Base-by-base conservation (phyloP, 78 protist species). In the Dictyostelium intermedium region DNA sequence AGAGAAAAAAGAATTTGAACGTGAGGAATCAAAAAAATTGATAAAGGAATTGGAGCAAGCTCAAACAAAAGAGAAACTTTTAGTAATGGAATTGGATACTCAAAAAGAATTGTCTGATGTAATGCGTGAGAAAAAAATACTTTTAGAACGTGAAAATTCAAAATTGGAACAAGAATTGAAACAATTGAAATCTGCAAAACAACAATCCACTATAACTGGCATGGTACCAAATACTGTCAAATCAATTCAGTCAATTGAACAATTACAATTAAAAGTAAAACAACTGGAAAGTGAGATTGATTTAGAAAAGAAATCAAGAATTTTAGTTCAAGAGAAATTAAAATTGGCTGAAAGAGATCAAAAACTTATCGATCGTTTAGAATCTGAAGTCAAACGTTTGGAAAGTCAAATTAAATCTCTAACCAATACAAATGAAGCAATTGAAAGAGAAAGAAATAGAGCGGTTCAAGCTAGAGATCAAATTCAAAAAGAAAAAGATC, bases 211-310 rank as follows among this genome's bases (percentile, higher is more conserved):
- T 3, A 70, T 70, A 2, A 30, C 27, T 20, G 66, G 66, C 20
- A 20, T 56, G 0, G 66, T 56, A 20, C 53, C 50, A 23, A 43
- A 25, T 16, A 77, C 74, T 53, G 85, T 81, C 0, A 34, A 50
- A 18, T 23, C 85, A 16, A 47, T 39, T 41, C 82, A 77, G 1
- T n/a, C 82, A 9, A 43, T 41, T 77, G 50, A 41, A 23, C 50
- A 41, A 77, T 41, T 77, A 41, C 86, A 82, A 82, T 56, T 10
- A 32, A 82, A 82, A 35, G n/a, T 82, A 8, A 82, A 82, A 34
- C 35, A 18, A 27, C 60, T 82, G 16, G 86, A 89, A 25, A 25
- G 45, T n/a, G 94, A 89, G 45, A 66, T 69, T 53, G 94, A 80
- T 32, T 35, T 56, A 23, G 78, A 60, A 60, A 87, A 63, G 50